Evolutionary conservation across 2,329 filamentous ascomycete species (phyloP).

Genomic region (Didymella pinodella): DNA sequence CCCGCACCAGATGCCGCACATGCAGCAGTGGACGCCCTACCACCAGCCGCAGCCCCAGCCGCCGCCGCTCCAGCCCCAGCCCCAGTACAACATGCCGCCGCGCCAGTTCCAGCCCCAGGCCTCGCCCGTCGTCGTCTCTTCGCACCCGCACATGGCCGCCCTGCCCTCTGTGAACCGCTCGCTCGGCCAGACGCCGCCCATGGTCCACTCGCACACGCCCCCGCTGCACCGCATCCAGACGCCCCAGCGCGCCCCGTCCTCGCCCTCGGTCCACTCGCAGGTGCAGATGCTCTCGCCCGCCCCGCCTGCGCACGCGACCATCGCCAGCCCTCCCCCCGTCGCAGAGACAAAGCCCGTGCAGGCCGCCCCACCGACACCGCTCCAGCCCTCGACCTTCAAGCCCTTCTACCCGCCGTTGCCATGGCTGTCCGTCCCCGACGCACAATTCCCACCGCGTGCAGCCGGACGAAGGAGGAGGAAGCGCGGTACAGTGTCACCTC

Average conservation of each 20-base stretch:
- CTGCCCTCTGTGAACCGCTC: conserved; percentile 55
- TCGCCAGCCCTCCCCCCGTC: conserved; percentile 9
- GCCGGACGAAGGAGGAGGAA: conserved; percentile 56
- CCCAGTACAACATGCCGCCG: conserved; percentile 51
- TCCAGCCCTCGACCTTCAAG: conserved; percentile 43
- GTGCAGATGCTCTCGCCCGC: conserved; percentile 44
- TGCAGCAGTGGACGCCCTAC: conserved; percentile 52
- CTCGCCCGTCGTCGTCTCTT: conserved; percentile 58
- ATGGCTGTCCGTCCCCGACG: conserved; percentile 66
- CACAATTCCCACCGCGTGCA: conserved; percentile 62
- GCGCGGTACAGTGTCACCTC: conserved; percentile 49
- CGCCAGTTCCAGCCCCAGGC: conserved; percentile 50
- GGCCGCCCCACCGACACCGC: conserved; percentile 25
- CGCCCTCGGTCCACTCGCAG: conserved; percentile 48
- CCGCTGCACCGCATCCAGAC: conserved; percentile 43
- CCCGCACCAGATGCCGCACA: conserved; percentile 47
- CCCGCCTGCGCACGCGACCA: conserved; percentile 37
- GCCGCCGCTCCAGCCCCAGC: conserved; percentile 20
- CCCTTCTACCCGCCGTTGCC: conserved; percentile 64
- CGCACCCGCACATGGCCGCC: conserved; percentile 56
- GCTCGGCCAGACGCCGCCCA: conserved; percentile 48
- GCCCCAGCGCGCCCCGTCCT: conserved; percentile 44
- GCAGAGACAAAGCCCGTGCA: conserved; percentile 30
- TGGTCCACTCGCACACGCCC: conserved; percentile 48
- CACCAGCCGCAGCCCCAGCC: conserved; percentile 35